These are phyloP conservation scores for Erysimum cheiranthoides DNA, from an alignment of 345 rosid genomes.

Conservation along the genomic window DNA sequence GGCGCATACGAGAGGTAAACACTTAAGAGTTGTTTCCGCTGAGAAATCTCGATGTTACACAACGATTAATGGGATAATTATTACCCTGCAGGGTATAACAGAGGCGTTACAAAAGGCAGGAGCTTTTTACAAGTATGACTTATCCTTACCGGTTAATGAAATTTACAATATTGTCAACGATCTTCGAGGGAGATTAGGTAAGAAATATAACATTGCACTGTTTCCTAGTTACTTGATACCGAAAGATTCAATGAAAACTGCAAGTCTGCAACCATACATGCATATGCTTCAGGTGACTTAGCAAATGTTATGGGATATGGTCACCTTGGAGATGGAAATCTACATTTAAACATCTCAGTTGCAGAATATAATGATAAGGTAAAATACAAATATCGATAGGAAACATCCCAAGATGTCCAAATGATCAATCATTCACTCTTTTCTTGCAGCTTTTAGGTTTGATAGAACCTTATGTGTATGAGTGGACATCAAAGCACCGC, in stretches of 20 bases:
- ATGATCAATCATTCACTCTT: background rate
- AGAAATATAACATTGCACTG: constrained; percentile 20
- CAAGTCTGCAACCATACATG: constrained; percentile 23
- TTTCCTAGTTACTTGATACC: background rate
- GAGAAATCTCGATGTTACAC: background rate
- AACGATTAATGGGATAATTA: background rate
- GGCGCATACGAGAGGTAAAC: constrained; percentile 90
- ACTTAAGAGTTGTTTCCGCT: background rate
- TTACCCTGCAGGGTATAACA: constrained; percentile 69
- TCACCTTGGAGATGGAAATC: constrained; percentile 94
- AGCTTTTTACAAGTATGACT: constrained; percentile 87
- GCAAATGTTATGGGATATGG: constrained; percentile 88
- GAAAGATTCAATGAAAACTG: background rate
- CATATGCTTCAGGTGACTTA: constrained; percentile 57
- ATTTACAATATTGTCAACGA: constrained; percentile 85
- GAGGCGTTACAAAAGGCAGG: constrained; percentile 91
- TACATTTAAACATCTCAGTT: constrained; percentile 89
- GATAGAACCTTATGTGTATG: constrained; percentile 88
- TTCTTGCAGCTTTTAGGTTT: constrained; percentile 69
- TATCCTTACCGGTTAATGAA: constrained; percentile 85
- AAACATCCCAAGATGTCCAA: constrained; percentile 22
- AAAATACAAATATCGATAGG: constrained; percentile 19
- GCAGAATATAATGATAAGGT: constrained; percentile 70
- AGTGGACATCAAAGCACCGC: constrained; percentile 88
- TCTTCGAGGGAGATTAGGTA: constrained; percentile 79